phyloP scores from a whole-genome alignment of 2,329 filamentous ascomycete genomes.

The Xylariales sp. region DNA sequence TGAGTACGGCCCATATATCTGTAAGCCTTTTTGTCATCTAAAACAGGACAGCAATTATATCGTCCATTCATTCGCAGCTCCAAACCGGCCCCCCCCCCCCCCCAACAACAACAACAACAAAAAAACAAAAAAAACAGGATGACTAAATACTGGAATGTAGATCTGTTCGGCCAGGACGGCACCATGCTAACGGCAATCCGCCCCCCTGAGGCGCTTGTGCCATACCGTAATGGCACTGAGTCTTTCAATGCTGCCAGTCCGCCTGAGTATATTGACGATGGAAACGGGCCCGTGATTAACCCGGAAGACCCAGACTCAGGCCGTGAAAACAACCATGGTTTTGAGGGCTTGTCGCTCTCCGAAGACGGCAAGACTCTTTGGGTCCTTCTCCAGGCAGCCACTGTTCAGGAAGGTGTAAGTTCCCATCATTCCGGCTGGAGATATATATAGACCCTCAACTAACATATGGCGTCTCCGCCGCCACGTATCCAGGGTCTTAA shows the following conservation, averaged over 20 bases:
- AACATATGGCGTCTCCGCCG: no score
- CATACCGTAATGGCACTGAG: constrained; percentile 54
- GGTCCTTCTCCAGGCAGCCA: constrained; percentile 61
- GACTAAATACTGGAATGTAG: constrained; percentile 9
- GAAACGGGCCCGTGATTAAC: constrained; percentile 32
- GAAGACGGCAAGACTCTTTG: constrained; percentile 60
- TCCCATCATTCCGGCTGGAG: no score
- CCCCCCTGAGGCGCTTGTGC: constrained; percentile 61
- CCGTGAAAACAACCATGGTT: constrained; percentile 70
- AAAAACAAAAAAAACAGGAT: no score
- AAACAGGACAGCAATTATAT: no score
- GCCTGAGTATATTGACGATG: constrained; percentile 49
- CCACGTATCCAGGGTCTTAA: constrained; percentile 15
- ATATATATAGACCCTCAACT: no score
- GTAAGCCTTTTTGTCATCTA: constrained; percentile 33
- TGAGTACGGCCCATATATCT: constrained; percentile 68
- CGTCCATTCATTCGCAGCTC: no score
- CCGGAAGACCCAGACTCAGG: constrained; percentile 58
- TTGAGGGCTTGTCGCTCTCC: constrained; percentile 64
- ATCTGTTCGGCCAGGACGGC: constrained; percentile 48
- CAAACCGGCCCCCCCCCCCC: no score
- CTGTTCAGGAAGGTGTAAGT: constrained; percentile 55
- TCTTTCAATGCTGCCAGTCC: constrained; percentile 63
- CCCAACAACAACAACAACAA: no score
- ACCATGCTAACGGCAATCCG: constrained; percentile 59